Conservation (phyloP, 352 stramenopile genomes). For the Globisporangium viniferum region DNA sequence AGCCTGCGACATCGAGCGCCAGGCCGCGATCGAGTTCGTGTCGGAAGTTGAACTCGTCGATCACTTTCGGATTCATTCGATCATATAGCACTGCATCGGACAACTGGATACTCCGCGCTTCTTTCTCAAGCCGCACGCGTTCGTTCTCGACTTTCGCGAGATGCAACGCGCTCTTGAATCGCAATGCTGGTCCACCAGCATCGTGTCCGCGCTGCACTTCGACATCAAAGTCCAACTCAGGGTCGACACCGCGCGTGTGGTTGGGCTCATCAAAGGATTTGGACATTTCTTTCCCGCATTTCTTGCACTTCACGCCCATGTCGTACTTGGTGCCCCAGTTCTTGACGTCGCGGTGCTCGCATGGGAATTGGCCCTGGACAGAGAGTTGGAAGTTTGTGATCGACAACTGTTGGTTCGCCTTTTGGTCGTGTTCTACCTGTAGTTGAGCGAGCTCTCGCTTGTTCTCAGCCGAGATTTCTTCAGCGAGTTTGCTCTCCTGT, state of each 20-base stretch:
- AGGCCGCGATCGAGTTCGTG: constrained; percentile 51
- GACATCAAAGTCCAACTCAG: constrained; percentile 48
- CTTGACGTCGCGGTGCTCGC: constrained; percentile 59
- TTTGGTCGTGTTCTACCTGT: constrained; percentile 26
- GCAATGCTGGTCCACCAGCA: constrained; percentile 34
- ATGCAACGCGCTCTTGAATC: constrained; percentile 34
- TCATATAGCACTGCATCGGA: constrained; percentile 59
- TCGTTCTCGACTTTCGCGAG: constrained; percentile 54
- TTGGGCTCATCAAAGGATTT: constrained; percentile 52
- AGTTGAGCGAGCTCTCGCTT: constrained; percentile 29
- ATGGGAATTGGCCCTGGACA: constrained; percentile 37
- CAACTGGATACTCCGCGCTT: constrained; percentile 49
- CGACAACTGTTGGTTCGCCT: constrained; percentile 29
- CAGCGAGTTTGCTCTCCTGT: constrained; percentile 44
- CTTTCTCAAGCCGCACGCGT: constrained; percentile 67
- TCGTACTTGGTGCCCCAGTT: constrained; percentile 66
- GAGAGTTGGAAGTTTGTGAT: constrained; percentile 61
- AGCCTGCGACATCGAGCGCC: constrained; percentile 24
- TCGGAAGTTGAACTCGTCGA: constrained; percentile 70
- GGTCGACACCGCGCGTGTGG: constrained; percentile 42
- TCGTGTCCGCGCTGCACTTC: constrained; percentile 43
- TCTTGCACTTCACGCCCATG: constrained; percentile 52
- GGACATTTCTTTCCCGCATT: constrained; percentile 67
- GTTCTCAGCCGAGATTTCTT: constrained; percentile 36
- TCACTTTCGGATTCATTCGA: constrained; percentile 49